Evolutionary conservation across 2,329 filamentous ascomycete species (phyloP).

Genomic region (Alternaria sp.): DNA sequence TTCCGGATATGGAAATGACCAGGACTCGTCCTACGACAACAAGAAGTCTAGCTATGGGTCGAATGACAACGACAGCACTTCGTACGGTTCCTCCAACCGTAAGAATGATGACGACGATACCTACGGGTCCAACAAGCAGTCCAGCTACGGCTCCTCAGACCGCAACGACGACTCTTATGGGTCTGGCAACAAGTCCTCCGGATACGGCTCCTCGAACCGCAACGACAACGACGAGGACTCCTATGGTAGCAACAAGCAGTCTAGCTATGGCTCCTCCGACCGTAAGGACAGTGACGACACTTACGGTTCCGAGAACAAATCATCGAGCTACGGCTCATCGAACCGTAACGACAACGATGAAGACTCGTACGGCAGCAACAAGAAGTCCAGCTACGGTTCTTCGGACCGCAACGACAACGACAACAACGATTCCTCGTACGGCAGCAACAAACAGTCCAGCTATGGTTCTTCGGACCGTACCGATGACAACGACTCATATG

Average conservation of each 20-base stretch:
- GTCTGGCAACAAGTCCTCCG: constrained; percentile 14
- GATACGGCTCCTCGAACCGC: constrained; percentile 1
- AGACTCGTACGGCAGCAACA: constrained; percentile 6
- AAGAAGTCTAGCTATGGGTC: constrained; percentile 10
- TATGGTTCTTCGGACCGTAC: constrained; percentile 1
- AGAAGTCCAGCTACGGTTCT: constrained; percentile 8
- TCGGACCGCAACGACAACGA: constrained; percentile 1
- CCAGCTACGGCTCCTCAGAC: constrained; percentile 5
- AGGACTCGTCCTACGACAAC: constrained; percentile 8
- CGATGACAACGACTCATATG: constrained; percentile 1
- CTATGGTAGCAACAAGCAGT: constrained; percentile 10
- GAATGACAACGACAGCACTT: constrained; percentile 2
- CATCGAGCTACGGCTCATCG: constrained; percentile 2
- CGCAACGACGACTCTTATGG: constrained; percentile 15
- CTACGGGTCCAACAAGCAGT: constrained; percentile 7
- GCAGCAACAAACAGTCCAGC: neutral
- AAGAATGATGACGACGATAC: constrained; percentile 5
- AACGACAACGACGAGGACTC: constrained; percentile 8
- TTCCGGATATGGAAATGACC: constrained; percentile 10
- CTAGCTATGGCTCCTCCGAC: constrained; percentile 4
- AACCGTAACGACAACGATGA: constrained; percentile 7
- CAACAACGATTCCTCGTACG: neutral
- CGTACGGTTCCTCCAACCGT: neutral
- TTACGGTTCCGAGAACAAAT: constrained; percentile 14
- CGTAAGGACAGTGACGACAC: neutral